Evolutionary conservation across 192 early-diverging fungal species (phyloP), one percentile per base, ranked within the genome.

Genomic region (Fimicolochytrium jonesii): DNA sequence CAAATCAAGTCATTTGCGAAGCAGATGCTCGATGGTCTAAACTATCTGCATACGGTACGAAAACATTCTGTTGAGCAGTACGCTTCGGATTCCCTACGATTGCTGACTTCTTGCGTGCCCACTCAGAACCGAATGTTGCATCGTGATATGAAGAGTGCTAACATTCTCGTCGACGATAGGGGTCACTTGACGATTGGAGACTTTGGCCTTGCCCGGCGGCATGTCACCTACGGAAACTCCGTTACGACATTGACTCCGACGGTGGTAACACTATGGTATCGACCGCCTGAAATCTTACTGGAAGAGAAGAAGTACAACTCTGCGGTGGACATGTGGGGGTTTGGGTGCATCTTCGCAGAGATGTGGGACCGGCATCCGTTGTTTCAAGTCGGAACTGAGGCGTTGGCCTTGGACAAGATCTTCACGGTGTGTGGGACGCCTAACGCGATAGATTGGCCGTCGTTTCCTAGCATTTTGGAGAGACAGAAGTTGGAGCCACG

Each of bases 261-360:
- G 66, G 95, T 98, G 1, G 92, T 98, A 13, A 77, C 76, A 20
- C 75, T 29, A 17, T 98, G 96, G 96, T 98, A 96, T 73, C 88
- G 96, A 10, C 92, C 96, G 44, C 96, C 96, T 5, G 96, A 98
- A 76, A 76, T 98, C 43, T 79, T 97, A 20, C 65, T 98, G 32
- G 93, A 90, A 55, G 76, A 76, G 36, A 17, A 49, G n/a, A 20
- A 52, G 4, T 98, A 98, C 69, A 85, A 76, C 7, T 80, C 85
- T 2, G 88, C 93, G 13, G 89, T 99, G 43, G 96, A 97, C 75
- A 93, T 99, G 83, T 99, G 96, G 96, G 95, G 93, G 33, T 79
- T 94, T 55, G 94, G 94, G 81, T 87, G 73, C 78, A 88, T 99
- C 1, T 90, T 97, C 77, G 96, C 86, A 23, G 96, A 99, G 74